Percentiles rank a stretch among this genome's conserved stretches.
Evolutionary conservation across 2,329 filamentous ascomycete genomes (phyloP).

Genomic region (Fusarium tanahbumbuense): DNA sequence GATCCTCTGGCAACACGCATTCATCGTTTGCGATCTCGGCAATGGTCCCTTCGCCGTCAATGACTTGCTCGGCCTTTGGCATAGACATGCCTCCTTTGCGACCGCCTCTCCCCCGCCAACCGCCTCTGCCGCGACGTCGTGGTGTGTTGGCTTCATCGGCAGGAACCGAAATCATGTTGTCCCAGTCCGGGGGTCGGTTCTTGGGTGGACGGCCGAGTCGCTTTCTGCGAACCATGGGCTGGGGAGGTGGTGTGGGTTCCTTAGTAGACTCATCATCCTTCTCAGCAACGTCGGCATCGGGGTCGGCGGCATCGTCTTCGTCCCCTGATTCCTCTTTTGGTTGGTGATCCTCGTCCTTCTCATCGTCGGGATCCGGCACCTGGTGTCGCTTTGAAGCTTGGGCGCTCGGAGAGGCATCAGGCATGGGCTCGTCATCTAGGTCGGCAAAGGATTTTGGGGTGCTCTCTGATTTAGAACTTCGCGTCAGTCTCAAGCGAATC

Average conservation of each 20-base stretch:
- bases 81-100: conserved; percentile 76
- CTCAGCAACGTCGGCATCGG: conserved; percentile 41
- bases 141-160: conserved; percentile 68
- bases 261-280: conserved; percentile 59
- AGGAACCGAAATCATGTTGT: conserved; percentile 69
- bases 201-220: conserved; percentile 88
- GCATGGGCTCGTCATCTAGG: conserved; percentile 52
- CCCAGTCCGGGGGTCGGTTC: conserved; percentile 84
- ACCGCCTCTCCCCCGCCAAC: conserved; percentile 76
- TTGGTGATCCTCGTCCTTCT: conserved; percentile 62
- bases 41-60: conserved; percentile 94
- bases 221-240: conserved; percentile 76
- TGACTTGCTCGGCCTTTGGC: conserved; percentile 83
- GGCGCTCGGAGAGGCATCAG: conserved; percentile 49
- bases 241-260: conserved; percentile 67
- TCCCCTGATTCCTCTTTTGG: conserved; percentile 63
- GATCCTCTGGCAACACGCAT: conserved; percentile 86
- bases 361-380: conserved; percentile 50
- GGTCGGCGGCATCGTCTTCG: conserved; percentile 51
- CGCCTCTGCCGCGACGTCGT: conserved; percentile 73
- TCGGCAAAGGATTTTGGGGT: conserved; percentile 57
- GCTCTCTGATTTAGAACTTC: conserved; percentile 53
- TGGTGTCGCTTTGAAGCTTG: conserved; percentile 57
- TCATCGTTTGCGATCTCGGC: conserved; percentile 93
- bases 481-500: conserved; percentile 52